Percentiles rank a stretch among this genome's conserved stretches.
phyloP scores from a whole-genome alignment of 2,329 filamentous ascomycete species.

The Annulohypoxylon truncatum region DNA sequence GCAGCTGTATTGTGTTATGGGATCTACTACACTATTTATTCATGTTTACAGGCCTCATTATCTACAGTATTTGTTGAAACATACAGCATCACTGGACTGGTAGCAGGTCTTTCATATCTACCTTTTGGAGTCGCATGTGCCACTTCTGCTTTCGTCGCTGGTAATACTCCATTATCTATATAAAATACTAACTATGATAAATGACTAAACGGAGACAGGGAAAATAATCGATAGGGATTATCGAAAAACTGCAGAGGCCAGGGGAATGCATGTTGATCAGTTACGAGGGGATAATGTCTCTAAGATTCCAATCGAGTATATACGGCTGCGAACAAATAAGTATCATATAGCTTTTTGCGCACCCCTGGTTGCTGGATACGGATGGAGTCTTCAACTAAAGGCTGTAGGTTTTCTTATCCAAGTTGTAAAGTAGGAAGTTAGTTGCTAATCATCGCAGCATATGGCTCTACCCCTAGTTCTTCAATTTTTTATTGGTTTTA shows the following conservation, averaged over 20 bases:
- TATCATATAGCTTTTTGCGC: constrained; percentile 1
- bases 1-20: neutral
- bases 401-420: neutral
- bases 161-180: neutral
- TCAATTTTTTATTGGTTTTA: constrained; percentile 7
- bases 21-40: constrained; percentile 8
- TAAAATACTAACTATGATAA: neutral
- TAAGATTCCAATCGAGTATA: constrained; percentile 8
- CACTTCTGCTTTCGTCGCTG: constrained; percentile 1
- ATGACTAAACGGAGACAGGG: neutral
- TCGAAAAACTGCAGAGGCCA: neutral
- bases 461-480: neutral
- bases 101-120: constrained; percentile 3
- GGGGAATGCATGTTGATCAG: neutral
- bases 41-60: constrained; percentile 6
- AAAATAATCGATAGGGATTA: constrained; percentile 4
- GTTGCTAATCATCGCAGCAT: neutral
- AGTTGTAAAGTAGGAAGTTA: neutral
- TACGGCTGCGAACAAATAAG: neutral
- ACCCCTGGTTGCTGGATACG: constrained; percentile 1
- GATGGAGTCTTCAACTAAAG: constrained; percentile 4
- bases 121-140: constrained; percentile 1
- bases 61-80: constrained; percentile 11
- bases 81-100: neutral
- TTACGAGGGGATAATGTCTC: neutral